Evolutionary conservation across 306 rosid genomes (phyloP).

Genomic region (Sindora glabra): DNA sequence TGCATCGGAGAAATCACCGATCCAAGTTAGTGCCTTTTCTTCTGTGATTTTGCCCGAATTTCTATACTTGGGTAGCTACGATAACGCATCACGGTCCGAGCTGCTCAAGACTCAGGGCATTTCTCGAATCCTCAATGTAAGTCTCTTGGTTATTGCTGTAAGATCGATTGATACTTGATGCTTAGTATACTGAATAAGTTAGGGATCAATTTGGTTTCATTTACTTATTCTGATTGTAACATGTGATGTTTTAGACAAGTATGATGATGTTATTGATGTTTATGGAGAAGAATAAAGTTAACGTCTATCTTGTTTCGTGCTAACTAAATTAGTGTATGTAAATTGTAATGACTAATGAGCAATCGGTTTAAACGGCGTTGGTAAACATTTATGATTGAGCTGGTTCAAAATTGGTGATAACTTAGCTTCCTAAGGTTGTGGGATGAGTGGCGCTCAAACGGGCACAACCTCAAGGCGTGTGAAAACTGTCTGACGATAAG

Average conservation of each 20-base stretch:
- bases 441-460: too few species aligned
- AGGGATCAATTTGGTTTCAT: background rate
- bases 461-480: too few species aligned
- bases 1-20: conserved; percentile 54
- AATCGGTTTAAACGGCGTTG: too few species aligned
- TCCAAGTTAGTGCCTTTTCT: conserved; percentile 85
- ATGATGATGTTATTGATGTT: background rate
- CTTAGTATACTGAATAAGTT: too few species aligned
- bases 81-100: conserved; percentile 94
- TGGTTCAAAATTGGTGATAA: too few species aligned
- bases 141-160: too few species aligned
- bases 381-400: too few species aligned
- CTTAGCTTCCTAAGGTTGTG: too few species aligned
- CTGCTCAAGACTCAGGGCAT: conserved; percentile 97
- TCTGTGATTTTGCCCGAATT: conserved; percentile 86
- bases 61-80: conserved; percentile 90
- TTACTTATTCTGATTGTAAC: background rate
- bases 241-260: background rate
- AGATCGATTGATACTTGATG: too few species aligned
- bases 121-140: conserved; percentile 84
- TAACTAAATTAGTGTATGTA: too few species aligned
- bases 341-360: too few species aligned
- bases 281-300: background rate
- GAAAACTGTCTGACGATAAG: too few species aligned
- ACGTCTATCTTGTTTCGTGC: background rate